phyloP scores from a whole-genome alignment of 2,329 filamentous ascomycete genomes.

The Elsinoe perseae region DNA sequence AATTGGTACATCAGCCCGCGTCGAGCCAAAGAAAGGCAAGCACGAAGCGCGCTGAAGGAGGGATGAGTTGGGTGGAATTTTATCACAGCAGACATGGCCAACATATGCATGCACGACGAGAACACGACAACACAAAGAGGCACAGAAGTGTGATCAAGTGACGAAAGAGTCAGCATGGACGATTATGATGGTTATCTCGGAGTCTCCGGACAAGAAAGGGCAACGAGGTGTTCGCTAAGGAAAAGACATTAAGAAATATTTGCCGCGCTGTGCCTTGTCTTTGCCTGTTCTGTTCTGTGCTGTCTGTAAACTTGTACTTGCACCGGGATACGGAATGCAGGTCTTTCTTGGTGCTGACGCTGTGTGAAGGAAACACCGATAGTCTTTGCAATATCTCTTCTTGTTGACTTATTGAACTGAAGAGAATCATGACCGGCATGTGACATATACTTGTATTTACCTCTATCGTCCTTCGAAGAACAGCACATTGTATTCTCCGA shows the following conservation, averaged over 20 bases:
- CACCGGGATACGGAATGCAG: no score
- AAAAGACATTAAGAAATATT: no score
- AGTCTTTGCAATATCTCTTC: conserved; percentile 6
- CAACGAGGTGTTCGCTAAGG: no score
- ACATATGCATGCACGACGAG: not conserved
- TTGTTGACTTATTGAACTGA: not conserved
- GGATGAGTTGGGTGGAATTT: not conserved
- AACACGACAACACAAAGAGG: not conserved
- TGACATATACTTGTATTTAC: no score
- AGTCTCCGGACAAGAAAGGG: no score
- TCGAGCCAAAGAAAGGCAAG: not conserved
- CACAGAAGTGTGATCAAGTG: not conserved
- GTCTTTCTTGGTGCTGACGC: conserved; percentile 2
- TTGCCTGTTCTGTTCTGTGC: no score
- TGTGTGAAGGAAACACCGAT: not conserved
- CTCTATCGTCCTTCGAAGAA: no score
- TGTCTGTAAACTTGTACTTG: no score
- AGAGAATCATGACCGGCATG: not conserved
- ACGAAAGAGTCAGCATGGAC: no score
- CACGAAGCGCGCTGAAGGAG: not conserved
- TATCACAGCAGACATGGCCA: not conserved
- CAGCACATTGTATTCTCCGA: no score
- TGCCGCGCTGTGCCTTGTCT: no score
- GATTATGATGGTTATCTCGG: no score
- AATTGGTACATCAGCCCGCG: not conserved